phyloP scores from a whole-genome alignment of 176 grass and related monocot genomes.

The Poa annua region DNA sequence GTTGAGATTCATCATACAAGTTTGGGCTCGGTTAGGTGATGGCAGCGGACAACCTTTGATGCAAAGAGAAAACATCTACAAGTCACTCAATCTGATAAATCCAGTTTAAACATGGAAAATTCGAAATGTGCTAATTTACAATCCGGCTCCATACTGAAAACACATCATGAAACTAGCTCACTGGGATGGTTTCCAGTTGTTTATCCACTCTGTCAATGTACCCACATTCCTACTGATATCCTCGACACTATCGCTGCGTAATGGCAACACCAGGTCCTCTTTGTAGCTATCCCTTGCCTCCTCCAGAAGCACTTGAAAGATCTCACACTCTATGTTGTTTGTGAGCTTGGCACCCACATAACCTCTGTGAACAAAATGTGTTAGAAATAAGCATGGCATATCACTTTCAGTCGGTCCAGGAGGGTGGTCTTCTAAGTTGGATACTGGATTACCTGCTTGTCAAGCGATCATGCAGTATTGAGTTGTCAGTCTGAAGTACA shows the following conservation, averaged over 20 bases:
- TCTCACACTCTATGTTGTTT: conserved; percentile 96
- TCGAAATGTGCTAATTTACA: not conserved
- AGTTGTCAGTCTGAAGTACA: conserved; percentile 94
- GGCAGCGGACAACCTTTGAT: not conserved
- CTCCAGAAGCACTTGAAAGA: conserved; percentile 90
- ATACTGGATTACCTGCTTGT: conserved; percentile 59
- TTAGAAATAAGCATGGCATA: not conserved
- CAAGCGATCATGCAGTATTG: conserved; percentile 90
- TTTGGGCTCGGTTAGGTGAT: not conserved
- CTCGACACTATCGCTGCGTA: conserved; percentile 80
- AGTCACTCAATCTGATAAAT: not conserved
- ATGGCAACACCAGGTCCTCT: conserved; percentile 71
- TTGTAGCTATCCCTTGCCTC: conserved; percentile 89
- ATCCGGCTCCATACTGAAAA: conserved; percentile 19
- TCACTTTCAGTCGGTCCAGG: not conserved
- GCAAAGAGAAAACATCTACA: not conserved
- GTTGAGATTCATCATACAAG: not conserved
- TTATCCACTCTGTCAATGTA: conserved; percentile 73
- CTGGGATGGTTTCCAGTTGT: conserved; percentile 69
- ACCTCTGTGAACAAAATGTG: conserved; percentile 52
- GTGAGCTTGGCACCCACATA: conserved; percentile 87
- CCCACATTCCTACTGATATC: conserved; percentile 85
- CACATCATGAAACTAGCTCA: not conserved
- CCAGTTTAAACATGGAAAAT: not conserved
- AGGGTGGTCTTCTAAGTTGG: not conserved